phyloP scores from a whole-genome alignment of 2,329 filamentous ascomycete species.

The Arthrobotrys megalospora region DNA sequence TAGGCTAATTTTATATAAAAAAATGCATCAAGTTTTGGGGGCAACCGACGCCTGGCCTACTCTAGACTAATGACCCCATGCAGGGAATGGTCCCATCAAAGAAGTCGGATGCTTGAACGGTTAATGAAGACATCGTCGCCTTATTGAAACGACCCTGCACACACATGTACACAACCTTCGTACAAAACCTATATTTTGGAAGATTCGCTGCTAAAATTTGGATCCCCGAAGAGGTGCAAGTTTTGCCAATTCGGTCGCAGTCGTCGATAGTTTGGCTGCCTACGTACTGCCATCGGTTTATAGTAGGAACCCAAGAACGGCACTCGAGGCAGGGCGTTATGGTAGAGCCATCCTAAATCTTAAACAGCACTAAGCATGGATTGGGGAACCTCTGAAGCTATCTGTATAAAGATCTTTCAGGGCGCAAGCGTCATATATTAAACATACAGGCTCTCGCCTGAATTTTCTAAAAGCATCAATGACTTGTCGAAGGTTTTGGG shows the following conservation, averaged over 20 bases:
- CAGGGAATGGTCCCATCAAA: slow-evolving; percentile 33
- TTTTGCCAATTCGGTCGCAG: slow-evolving; percentile 2
- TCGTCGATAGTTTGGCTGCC: slow-evolving; percentile 1
- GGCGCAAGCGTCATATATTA: no score
- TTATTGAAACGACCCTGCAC: not conserved
- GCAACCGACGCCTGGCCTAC: slow-evolving; percentile 20
- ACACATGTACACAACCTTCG: not conserved
- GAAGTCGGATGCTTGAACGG: no score
- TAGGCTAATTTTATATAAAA: not conserved
- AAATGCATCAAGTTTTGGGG: slow-evolving; percentile 7
- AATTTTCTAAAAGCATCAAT: no score
- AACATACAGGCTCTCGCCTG: no score
- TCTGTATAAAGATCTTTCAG: no score
- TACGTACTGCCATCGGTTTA: slow-evolving; percentile 17
- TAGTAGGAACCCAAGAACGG: no score
- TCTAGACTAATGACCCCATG: slow-evolving; percentile 29
- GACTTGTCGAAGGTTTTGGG: no score
- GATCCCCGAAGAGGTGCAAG: not conserved
- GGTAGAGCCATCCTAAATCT: no score
- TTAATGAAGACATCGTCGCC: no score
- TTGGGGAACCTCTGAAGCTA: no score
- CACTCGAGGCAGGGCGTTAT: no score
- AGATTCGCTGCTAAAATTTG: not conserved
- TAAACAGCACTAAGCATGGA: no score
- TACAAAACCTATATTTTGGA: not conserved